Evolutionary conservation across 2,329 filamentous ascomycete genomes (phyloP).

Genomic region (Parasarocladium wereldwijsianum): DNA sequence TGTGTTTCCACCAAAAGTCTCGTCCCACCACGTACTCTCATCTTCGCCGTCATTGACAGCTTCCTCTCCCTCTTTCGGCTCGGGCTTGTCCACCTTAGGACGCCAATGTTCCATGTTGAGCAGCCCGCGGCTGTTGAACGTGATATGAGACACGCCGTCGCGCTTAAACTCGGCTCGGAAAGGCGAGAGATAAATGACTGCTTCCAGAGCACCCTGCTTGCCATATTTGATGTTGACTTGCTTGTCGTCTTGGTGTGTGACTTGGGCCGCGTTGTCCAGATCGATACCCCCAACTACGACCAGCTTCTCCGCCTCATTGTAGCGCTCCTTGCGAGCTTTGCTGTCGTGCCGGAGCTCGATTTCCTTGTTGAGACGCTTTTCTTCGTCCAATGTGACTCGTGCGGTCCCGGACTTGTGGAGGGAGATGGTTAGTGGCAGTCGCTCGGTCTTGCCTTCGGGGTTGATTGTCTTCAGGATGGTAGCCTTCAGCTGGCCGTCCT

Average conservation of each 20-base stretch:
- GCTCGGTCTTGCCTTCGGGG: slow-evolving; percentile 48
- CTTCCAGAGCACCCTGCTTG: slow-evolving; percentile 60
- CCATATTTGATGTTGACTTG: slow-evolving; percentile 72
- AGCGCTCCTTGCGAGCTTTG: slow-evolving; percentile 75
- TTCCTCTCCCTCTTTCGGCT: slow-evolving; percentile 39
- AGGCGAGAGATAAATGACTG: slow-evolving; percentile 68
- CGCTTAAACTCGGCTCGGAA: slow-evolving; percentile 79
- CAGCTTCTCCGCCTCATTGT: slow-evolving; percentile 83
- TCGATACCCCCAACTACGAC: slow-evolving; percentile 69
- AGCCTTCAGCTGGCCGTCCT: slow-evolving; percentile 66
- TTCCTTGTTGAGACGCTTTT: slow-evolving; percentile 75
- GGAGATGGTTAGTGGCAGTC: slow-evolving; percentile 69
- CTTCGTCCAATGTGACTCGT: slow-evolving; percentile 80
- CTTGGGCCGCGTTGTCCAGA: slow-evolving; percentile 54
- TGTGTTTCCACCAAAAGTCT: slow-evolving; percentile 87
- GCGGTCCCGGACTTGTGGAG: slow-evolving; percentile 85
- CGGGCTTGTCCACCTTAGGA: slow-evolving; percentile 56
- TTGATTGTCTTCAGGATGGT: slow-evolving; percentile 68
- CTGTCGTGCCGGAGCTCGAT: slow-evolving; percentile 80
- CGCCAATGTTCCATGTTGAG: slow-evolving; percentile 96
- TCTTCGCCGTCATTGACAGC: slow-evolving; percentile 41
- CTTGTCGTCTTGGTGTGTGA: slow-evolving; percentile 48
- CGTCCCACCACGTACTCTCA: slow-evolving; percentile 95
- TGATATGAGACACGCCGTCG: slow-evolving; percentile 68
- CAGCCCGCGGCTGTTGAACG: slow-evolving; percentile 77